A percentile compares a stretch with the other conserved stretches of the same genome.
Conservation (phyloP, 2,329 filamentous ascomycete genomes). For the Alternaria solani region DNA sequence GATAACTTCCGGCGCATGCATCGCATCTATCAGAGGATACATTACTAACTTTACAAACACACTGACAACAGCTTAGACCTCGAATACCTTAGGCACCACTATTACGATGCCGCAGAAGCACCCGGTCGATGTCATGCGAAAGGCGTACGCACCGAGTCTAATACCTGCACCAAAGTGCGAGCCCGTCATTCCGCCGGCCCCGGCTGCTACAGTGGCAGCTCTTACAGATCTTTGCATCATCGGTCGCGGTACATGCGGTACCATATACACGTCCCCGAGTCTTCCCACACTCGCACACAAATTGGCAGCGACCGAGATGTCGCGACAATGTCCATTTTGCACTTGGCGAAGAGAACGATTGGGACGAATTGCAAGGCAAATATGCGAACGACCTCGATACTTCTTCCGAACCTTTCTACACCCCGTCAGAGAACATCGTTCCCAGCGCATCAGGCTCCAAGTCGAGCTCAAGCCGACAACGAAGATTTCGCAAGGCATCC, state of each 20-base stretch:
- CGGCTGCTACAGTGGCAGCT: neutral
- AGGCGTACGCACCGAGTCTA: neutral
- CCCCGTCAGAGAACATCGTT: too few relatives aligned
- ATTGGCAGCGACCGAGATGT: too few relatives aligned
- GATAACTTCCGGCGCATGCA: neutral
- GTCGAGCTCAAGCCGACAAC: too few relatives aligned
- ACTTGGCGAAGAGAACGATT: too few relatives aligned
- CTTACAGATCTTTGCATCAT: neutral
- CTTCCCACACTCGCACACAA: too few relatives aligned
- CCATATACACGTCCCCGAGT: neutral
- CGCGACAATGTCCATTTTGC: too few relatives aligned
- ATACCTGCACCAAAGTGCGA: neutral
- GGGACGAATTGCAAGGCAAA: too few relatives aligned
- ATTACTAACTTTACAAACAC: neutral
- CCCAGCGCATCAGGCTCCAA: too few relatives aligned
- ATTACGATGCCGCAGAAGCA: neutral
- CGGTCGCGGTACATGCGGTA: constrained; percentile 1
- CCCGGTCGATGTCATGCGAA: neutral
- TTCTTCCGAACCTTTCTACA: too few relatives aligned
- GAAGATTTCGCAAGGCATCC: too few relatives aligned
- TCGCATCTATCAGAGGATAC: neutral
- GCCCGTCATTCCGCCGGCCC: too few relatives aligned
- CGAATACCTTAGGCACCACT: neutral
- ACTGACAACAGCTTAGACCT: neutral
- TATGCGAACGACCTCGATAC: too few relatives aligned